A percentile compares a stretch with the other conserved stretches of the same genome.
These are phyloP conservation scores for Andalucia godoyi DNA, from an alignment of 78 protist genomes.

Conservation along the genomic window DNA sequence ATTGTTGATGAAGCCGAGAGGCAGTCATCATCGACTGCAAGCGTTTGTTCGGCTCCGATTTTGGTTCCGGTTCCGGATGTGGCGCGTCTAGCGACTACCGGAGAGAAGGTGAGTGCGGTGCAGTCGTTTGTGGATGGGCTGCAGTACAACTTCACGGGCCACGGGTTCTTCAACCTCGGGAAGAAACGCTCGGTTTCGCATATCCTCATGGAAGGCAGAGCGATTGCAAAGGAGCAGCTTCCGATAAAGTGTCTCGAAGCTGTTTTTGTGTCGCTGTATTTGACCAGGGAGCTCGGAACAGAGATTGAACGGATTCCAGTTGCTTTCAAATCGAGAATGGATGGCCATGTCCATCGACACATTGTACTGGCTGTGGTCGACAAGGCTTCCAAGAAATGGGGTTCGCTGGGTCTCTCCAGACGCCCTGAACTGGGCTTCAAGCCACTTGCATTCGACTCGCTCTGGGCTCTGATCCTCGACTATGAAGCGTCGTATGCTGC, in stretches of 20 bases:
- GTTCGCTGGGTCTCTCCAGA: constrained; percentile 22
- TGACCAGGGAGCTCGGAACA: constrained; percentile 4
- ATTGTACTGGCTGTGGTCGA: constrained; percentile 23
- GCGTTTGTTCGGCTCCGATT: too few species aligned
- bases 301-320: constrained; percentile 21
- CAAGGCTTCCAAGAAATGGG: background rate
- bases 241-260: constrained; percentile 39
- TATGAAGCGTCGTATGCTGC: too few species aligned
- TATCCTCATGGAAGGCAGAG: constrained; percentile 4
- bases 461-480: too few species aligned
- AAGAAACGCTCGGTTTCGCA: background rate
- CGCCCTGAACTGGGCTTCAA: constrained; percentile 16
- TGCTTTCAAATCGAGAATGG: background rate
- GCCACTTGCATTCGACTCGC: background rate
- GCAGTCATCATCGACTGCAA: too few species aligned
- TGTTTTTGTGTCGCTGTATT: background rate
- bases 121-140: constrained; percentile 10
- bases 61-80: too few species aligned
- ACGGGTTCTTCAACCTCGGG: constrained; percentile 2
- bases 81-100: too few species aligned
- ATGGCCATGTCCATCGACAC: constrained; percentile 14
- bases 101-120: background rate
- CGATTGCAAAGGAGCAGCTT: background rate
- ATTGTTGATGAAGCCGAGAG: too few species aligned
- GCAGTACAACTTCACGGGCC: constrained; percentile 17